Evolutionary conservation across 306 rosid species (phyloP).

Genomic region (Lupinus albus): DNA sequence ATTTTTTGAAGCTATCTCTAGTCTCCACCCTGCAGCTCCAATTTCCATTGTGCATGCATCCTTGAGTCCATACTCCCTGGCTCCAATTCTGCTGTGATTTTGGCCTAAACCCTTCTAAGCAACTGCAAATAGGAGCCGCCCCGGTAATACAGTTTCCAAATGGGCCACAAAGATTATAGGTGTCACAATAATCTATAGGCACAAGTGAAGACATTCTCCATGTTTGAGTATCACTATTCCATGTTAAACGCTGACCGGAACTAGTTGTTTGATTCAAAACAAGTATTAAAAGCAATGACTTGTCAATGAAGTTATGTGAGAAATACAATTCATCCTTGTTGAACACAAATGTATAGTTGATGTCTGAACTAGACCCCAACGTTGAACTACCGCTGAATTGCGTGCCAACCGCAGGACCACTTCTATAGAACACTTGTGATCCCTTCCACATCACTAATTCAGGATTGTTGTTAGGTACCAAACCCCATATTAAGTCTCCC

Average conservation of each 20-base stretch:
- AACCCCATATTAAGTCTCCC: conserved; percentile 40
- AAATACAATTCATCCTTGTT: conserved; percentile 46
- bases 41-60: conserved; percentile 41
- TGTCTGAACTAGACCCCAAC: background rate
- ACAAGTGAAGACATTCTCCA: conserved; percentile 30
- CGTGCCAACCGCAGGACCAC: conserved; percentile 51
- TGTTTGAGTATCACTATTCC: conserved; percentile 21
- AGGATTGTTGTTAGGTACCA: conserved; percentile 33
- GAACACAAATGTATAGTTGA: conserved; percentile 13
- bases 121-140: conserved; percentile 40
- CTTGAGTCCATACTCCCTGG: conserved; percentile 32
- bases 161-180: conserved; percentile 43
- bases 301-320: background rate
- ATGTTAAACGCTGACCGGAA: background rate
- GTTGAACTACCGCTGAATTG: conserved; percentile 28
- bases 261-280: conserved; percentile 39
- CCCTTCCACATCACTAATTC: conserved; percentile 44
- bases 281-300: conserved; percentile 22
- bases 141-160: conserved; percentile 39
- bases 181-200: conserved; percentile 49
- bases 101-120: conserved; percentile 50
- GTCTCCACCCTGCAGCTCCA: conserved; percentile 36
- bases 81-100: conserved; percentile 41
- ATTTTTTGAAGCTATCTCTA: background rate
- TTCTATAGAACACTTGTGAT: conserved; percentile 27